Evolutionary conservation across 345 rosid genomes (phyloP).

Genomic region (Melaleuca alternifolia): DNA sequence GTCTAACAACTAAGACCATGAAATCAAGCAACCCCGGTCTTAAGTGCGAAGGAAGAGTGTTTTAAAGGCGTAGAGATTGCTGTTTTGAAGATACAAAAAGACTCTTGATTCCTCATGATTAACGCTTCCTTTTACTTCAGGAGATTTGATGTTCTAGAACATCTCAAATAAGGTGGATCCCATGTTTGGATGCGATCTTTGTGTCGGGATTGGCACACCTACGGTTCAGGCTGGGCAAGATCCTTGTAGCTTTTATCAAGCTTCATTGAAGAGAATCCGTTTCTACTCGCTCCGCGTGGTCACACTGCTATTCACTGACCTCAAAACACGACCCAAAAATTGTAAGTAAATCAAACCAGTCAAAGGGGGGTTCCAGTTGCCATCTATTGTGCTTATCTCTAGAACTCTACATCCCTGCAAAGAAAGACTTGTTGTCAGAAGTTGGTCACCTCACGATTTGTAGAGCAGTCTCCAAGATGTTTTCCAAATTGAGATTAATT

Average conservation of each 20-base stretch:
- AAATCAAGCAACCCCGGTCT: background rate
- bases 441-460: too few species aligned
- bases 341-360: background rate
- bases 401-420: too few species aligned
- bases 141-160: too few species aligned
- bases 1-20: too few species aligned
- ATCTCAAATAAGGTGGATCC: background rate
- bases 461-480: too few species aligned
- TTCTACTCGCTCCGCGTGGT: too few species aligned
- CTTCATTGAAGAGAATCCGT: background rate
- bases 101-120: too few species aligned
- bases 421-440: too few species aligned
- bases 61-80: background rate
- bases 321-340: background rate
- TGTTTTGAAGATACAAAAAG: background rate
- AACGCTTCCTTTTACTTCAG: too few species aligned
- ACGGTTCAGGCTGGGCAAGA: background rate
- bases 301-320: background rate
- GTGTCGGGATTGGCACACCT: background rate
- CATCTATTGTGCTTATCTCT: too few species aligned
- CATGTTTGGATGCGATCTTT: background rate
- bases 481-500: too few species aligned
- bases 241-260: background rate
- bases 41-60: background rate
- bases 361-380: background rate